phyloP scores from a whole-genome alignment of 179 eudicot genomes.

The Camellia oleifera region DNA sequence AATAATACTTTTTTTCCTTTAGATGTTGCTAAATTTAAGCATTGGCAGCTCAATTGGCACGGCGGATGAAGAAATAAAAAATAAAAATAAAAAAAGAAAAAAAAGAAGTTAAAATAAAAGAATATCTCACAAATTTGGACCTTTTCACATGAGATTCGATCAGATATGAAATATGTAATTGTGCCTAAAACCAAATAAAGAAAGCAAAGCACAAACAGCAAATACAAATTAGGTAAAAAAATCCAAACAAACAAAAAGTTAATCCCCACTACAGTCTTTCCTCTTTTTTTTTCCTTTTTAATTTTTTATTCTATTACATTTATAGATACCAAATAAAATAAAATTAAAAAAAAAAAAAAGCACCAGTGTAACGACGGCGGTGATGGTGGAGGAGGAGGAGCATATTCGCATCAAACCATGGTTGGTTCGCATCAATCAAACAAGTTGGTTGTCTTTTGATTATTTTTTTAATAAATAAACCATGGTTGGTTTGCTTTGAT shows the following conservation, averaged over 20 bases:
- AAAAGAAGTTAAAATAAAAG: too few species aligned
- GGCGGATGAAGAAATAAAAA: too few species aligned
- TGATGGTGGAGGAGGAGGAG: not conserved
- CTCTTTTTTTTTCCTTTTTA: not conserved
- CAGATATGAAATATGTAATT: too few species aligned
- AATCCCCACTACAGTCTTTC: not conserved
- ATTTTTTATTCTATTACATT: not conserved
- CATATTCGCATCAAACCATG: slow-evolving; percentile 9
- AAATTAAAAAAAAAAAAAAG: too few species aligned
- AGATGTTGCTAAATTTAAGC: too few species aligned
- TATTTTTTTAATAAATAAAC: not conserved
- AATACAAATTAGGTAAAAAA: not conserved
- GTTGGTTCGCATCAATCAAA: slow-evolving; percentile 1
- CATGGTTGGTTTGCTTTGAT: not conserved
- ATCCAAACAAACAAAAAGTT: slow-evolving; percentile 3
- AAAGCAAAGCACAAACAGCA: not conserved
- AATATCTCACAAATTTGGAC: too few species aligned
- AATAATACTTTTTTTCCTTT: too few species aligned
- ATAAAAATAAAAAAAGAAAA: too few species aligned
- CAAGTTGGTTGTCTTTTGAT: slow-evolving; percentile 2
- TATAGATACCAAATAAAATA: not conserved
- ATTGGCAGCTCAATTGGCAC: too few species aligned
- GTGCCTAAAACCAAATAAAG: too few species aligned
- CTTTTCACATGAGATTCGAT: too few species aligned
- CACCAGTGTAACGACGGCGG: too few species aligned